Conservation (phyloP, 345 rosid genomes). For the sweet orange (Citrus sinensis) region DVS_A1.0 CM039163.1:39382501-39383000, state of each 20-base stretch:
- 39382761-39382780: not conserved
- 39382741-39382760: not conserved
- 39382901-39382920: constrained; percentile 16
- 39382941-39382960: constrained; percentile 22
- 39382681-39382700: no score
- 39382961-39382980: constrained; percentile 30
- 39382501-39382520: no score
- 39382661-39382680: no score
- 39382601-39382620: no score
- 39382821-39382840: constrained; percentile 2
- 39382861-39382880: constrained; percentile 35
- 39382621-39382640: no score
- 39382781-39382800: constrained; percentile 14
- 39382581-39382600: no score
- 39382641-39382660: no score
- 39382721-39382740: no score
- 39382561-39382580: no score
- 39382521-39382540: no score
- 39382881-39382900: constrained; percentile 15
- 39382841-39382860: constrained; percentile 9
- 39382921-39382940: constrained; percentile 31
- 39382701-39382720: no score
- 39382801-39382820: constrained; percentile 24
- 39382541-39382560: no score
- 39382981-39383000: not conserved